Conservation (phyloP, 176 grass and related monocot species). For the Oryza brachyantha region DNA sequence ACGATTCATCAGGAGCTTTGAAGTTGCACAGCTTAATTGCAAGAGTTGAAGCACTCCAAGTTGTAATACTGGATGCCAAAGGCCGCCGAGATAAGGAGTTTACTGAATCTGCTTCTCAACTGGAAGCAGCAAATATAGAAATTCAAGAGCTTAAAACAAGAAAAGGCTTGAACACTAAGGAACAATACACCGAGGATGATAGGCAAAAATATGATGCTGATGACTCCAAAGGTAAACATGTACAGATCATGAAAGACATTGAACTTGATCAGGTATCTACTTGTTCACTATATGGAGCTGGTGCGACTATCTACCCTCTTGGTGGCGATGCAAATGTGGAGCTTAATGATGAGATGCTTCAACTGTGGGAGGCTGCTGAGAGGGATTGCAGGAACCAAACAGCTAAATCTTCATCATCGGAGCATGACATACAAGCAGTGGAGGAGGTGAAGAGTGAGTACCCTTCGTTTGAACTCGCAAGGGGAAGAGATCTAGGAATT, state of each 20-base stretch:
- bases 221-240: slow-evolving; percentile 41
- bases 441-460: slow-evolving; percentile 57
- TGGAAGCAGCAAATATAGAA: slow-evolving; percentile 30
- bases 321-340: slow-evolving; percentile 41
- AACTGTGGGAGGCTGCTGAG: slow-evolving; percentile 73
- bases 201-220: slow-evolving; percentile 29
- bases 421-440: slow-evolving; percentile 50
- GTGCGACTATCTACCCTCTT: slow-evolving; percentile 21
- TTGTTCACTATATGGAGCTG: slow-evolving; percentile 37
- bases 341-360: slow-evolving; percentile 70
- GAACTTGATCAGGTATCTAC: slow-evolving; percentile 62
- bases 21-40: slow-evolving; percentile 50
- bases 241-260: slow-evolving; percentile 67
- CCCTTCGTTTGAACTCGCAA: slow-evolving; percentile 44
- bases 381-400: slow-evolving; percentile 45
- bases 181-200: slow-evolving; percentile 6
- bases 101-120: slow-evolving; percentile 19
- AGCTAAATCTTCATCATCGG: slow-evolving; percentile 37
- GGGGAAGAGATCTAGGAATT: slow-evolving; percentile 46
- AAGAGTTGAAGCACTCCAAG: slow-evolving; percentile 57
- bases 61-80: slow-evolving; percentile 27
- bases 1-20: slow-evolving; percentile 25
- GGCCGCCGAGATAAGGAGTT: slow-evolving; percentile 38
- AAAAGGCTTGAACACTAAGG: slow-evolving; percentile 6
- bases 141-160: slow-evolving; percentile 38